These are phyloP conservation scores for Phaeosphaeriaceae sp. DNA, from an alignment of 2,329 filamentous ascomycete species.

Conservation along the genomic window DNA sequence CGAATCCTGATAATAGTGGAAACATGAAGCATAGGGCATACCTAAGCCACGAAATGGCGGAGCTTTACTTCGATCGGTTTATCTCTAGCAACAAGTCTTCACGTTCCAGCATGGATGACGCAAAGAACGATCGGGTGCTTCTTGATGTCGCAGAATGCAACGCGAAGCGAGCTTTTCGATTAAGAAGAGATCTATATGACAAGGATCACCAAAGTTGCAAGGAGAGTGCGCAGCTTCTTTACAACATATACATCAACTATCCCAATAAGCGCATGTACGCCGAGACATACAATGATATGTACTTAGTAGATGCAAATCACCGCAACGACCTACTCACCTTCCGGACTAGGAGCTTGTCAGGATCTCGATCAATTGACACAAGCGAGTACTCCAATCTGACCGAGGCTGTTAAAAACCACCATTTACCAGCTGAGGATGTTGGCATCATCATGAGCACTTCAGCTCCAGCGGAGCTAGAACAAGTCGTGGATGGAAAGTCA, in stretches of 20 bases:
- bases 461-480: neutral
- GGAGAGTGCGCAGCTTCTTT: neutral
- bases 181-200: neutral
- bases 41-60: neutral
- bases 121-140: neutral
- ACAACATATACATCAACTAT: neutral
- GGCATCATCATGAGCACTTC: neutral
- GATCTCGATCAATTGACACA: no score
- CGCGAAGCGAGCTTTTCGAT: neutral
- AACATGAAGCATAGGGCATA: neutral
- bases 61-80: neutral
- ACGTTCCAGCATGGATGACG: no score
- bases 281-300: neutral
- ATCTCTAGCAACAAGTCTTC: neutral
- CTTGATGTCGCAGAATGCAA: neutral
- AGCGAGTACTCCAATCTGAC: neutral
- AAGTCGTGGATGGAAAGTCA: neutral
- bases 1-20: neutral
- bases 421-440: neutral
- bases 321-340: neutral
- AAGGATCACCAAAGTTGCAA: neutral
- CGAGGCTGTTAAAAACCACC: neutral
- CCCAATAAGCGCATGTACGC: neutral
- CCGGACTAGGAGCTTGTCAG: neutral
- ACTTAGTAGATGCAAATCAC: neutral